These are phyloP conservation scores for Colletotrichum viniferum DNA, from an alignment of 2,329 filamentous ascomycete species.

Conservation along the genomic window DNA sequence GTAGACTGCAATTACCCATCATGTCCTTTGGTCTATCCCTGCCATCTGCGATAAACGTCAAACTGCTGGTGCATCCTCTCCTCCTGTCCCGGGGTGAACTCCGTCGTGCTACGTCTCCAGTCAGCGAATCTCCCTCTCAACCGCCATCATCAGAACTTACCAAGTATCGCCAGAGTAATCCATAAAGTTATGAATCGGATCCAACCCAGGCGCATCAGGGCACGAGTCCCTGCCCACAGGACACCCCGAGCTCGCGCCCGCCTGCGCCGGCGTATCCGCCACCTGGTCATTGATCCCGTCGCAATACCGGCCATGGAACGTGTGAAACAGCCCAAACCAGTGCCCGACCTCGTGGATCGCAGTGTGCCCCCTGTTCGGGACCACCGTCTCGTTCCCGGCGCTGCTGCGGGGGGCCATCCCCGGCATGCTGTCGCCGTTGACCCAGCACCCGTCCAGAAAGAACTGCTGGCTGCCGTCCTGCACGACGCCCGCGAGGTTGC, in stretches of 20 bases:
- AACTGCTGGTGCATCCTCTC: slow-evolving; percentile 15
- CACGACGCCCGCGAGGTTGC: slow-evolving; percentile 44
- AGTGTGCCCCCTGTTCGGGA: slow-evolving; percentile 27
- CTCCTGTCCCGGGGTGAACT: slow-evolving; percentile 15
- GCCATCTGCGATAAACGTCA: not conserved
- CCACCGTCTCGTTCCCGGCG: slow-evolving; percentile 30
- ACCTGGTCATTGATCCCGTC: slow-evolving; percentile 39
- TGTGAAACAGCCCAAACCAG: slow-evolving; percentile 53
- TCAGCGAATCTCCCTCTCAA: not conserved
- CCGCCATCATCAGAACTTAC: not conserved
- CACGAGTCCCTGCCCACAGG: slow-evolving; percentile 39
- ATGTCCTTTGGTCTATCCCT: not conserved
- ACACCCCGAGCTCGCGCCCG: slow-evolving; percentile 38
- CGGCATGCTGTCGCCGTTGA: slow-evolving; percentile 40
- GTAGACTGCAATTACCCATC: not conserved
- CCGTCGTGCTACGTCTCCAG: not conserved
- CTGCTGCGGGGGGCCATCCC: slow-evolving; percentile 33
- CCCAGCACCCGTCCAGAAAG: slow-evolving; percentile 43
- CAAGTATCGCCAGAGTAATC: slow-evolving; percentile 42
- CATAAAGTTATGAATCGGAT: slow-evolving; percentile 45
- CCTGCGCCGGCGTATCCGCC: slow-evolving; percentile 44
- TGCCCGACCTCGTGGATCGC: slow-evolving; percentile 50
- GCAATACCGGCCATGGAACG: slow-evolving; percentile 46
- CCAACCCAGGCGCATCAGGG: slow-evolving; percentile 31
- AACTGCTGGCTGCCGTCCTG: slow-evolving; percentile 35